A percentile compares a stretch with the other conserved stretches of the same genome.
Evolutionary conservation across 2,329 filamentous ascomycete genomes (phyloP).

Genomic region (Verticillium isaacii): DNA sequence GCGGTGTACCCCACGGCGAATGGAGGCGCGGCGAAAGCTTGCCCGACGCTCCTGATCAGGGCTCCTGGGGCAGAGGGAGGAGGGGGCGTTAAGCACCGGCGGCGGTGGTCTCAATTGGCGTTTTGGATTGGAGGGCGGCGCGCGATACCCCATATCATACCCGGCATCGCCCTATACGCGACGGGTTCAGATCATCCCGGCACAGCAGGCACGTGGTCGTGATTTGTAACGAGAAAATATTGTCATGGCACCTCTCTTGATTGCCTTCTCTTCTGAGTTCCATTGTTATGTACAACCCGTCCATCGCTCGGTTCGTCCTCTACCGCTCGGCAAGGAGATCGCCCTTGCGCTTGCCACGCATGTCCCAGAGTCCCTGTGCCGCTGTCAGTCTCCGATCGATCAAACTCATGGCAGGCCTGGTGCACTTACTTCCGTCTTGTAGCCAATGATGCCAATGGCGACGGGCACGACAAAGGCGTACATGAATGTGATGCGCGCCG

Average conservation of each 20-base stretch:
- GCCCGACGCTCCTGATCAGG: slow-evolving; percentile 36
- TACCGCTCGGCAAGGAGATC: slow-evolving; percentile 81
- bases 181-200: neutral
- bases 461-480: slow-evolving; percentile 71
- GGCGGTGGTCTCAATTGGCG: neutral
- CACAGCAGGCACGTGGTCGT: neutral
- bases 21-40: slow-evolving; percentile 63
- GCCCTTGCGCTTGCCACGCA: slow-evolving; percentile 83
- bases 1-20: slow-evolving; percentile 46
- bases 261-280: slow-evolving; percentile 1
- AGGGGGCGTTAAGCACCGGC: neutral
- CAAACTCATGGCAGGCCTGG: neutral
- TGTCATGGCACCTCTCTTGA: neutral
- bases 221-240: neutral
- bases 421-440: slow-evolving; percentile 76
- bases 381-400: slow-evolving; percentile 12
- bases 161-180: neutral
- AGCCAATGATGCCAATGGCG: slow-evolving; percentile 66
- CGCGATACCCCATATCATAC: neutral
- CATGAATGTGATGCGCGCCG: slow-evolving; percentile 72
- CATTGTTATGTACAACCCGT: slow-evolving; percentile 36
- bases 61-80: slow-evolving; percentile 40
- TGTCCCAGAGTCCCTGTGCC: slow-evolving; percentile 73
- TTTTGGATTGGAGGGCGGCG: neutral
- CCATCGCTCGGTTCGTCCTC: slow-evolving; percentile 13